phyloP scores from a whole-genome alignment of 192 early-diverging fungal genomes.

The Entomortierella parvispora region DNA sequence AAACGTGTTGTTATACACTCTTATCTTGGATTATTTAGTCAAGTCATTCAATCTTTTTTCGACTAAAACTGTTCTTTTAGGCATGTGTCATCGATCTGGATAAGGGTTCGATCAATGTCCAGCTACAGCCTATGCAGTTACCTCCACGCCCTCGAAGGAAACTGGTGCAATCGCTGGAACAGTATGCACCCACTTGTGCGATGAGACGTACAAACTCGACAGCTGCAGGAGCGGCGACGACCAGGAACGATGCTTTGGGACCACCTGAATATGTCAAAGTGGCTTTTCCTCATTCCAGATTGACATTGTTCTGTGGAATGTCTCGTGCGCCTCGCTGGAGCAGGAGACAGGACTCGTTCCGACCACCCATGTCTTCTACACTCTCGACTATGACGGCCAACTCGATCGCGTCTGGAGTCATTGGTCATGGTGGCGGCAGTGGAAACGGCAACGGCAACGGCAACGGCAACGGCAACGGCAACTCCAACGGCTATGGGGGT shows the following conservation, averaged over 20 bases:
- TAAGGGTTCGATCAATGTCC: constrained; percentile 65
- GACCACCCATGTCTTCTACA: constrained; percentile 6
- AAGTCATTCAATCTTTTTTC: neutral
- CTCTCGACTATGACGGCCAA: constrained; percentile 17
- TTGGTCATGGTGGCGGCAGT: too few relatives aligned
- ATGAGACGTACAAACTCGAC: constrained; percentile 25
- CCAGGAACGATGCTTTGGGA: constrained; percentile 56
- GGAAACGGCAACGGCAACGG: too few relatives aligned
- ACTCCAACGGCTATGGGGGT: too few relatives aligned
- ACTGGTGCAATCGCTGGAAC: constrained; percentile 66
- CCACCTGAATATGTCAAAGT: constrained; percentile 66
- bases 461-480: too few relatives aligned
- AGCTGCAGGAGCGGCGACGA: too few relatives aligned
- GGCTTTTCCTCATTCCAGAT: constrained; percentile 67
- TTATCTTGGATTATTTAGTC: too few relatives aligned
- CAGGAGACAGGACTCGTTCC: neutral
- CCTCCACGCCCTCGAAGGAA: constrained; percentile 74
- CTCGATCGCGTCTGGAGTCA: neutral
- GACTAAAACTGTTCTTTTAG: constrained; percentile 25
- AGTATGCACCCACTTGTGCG: constrained; percentile 56
- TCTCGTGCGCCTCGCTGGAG: constrained; percentile 41
- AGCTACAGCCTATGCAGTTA: constrained; percentile 53
- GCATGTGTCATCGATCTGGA: constrained; percentile 77
- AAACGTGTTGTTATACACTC: neutral
- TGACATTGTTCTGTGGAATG: constrained; percentile 50